Base-by-base conservation (phyloP, 495 filamentous ascomycete species). In the Penicillium cataractarum region DNA sequence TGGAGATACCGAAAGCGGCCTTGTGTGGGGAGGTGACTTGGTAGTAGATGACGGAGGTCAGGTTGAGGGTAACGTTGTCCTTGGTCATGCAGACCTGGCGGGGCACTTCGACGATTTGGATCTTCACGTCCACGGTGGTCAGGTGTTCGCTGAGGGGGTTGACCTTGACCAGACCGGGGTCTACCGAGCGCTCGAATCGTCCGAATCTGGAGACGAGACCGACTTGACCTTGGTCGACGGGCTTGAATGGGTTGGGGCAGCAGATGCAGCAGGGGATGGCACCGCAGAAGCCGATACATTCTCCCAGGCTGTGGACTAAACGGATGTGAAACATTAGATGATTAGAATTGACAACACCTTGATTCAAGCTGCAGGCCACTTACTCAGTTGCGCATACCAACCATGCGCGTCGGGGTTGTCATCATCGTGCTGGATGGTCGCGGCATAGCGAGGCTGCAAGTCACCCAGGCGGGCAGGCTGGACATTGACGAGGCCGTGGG, bases 21-120 rank as follows among this genome's bases (percentile, higher is more conserved):
- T 96, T 97, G 85, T 98, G 95, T 1, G 95, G 95, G 8, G 91
- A 92, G 56, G 86, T 89, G 72, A 99, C 92, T 83, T 96, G 92
- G 82, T 99, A 99, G 84, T 99, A 99, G 82, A 99, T 99, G 65
- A 99, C 95, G 29, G 90, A 94, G 35, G 92, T 98, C 60, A 99
- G 84, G 69, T 94, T 87, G 48, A 99, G 84, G 26, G 89, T 96
- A 60, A 98, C 95, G 68, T 98, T 98, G 81, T 99, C 95, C 78
- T 97, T 97, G 75, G 96, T 99, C 93, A 99, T 99, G 84, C 94
- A 98, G 68, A 93, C 86, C 79, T 99, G 95, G 74, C 92, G 86
- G 7, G 95, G 95, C 6, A 99, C 95, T 83, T 99, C 92, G 74
- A 93, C 93, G 67, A 97, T 96, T 79, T 99, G 95, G 68, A 98